Evolutionary conservation across 768 basidiomycete genomes (phyloP).

Genomic region (Leccinum imitatum): DNA sequence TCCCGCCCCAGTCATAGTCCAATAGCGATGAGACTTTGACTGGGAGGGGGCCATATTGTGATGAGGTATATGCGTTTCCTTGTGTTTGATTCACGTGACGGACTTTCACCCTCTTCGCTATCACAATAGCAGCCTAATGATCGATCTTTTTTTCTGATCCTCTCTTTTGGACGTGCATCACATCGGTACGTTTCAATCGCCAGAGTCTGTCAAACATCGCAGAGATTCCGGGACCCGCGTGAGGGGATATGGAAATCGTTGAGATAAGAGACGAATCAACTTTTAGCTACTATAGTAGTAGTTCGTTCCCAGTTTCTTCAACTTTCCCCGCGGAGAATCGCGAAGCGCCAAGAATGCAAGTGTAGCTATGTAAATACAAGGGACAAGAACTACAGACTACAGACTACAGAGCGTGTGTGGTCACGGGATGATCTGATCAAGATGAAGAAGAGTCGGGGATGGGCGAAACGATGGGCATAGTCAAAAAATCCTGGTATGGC

Average conservation of each 20-base stretch:
- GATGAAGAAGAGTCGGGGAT: neutral
- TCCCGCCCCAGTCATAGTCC: neutral
- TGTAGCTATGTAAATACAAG: neutral
- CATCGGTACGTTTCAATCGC: no score
- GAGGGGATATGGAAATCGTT: no score
- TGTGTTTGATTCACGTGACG: neutral
- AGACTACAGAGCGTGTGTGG: neutral
- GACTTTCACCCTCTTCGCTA: no score
- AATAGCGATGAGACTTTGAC: neutral
- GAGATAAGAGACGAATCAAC: no score
- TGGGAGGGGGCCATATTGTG: neutral
- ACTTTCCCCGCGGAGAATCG: neutral
- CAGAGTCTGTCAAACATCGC: no score
- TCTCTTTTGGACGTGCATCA: neutral
- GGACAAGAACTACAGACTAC: neutral
- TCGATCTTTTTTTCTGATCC: neutral
- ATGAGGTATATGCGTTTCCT: neutral
- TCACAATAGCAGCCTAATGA: no score
- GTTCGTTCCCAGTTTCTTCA: neutral
- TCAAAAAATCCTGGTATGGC: slow-evolving; percentile 31
- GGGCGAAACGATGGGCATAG: neutral
- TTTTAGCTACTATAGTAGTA: no score
- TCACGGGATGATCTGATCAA: neutral
- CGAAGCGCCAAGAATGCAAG: neutral
- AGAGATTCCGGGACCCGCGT: no score